A percentile compares a stretch with the other conserved stretches of the same genome.
Conservation (phyloP, 2,329 filamentous ascomycete genomes). For the Penicillium psychrosexuale region DNA sequence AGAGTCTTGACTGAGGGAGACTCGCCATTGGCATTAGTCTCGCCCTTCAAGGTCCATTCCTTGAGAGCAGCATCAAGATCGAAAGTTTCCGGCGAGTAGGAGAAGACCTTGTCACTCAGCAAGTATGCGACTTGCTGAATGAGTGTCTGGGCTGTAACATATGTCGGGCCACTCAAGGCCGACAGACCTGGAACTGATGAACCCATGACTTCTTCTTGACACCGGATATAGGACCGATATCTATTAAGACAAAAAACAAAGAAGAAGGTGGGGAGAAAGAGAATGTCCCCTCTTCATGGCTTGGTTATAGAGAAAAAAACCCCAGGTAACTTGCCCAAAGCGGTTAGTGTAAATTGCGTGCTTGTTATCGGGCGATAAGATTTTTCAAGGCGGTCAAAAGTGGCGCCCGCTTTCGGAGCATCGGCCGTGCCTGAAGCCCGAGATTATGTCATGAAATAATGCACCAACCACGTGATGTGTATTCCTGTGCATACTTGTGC, state of each 20-base stretch:
- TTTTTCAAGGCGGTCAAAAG: background rate
- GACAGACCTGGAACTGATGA: conserved; percentile 46
- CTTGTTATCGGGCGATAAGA: conserved; percentile 30
- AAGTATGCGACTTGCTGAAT: conserved; percentile 95
- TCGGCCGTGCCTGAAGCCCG: background rate
- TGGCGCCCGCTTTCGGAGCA: conserved; percentile 9
- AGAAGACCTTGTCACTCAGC: conserved; percentile 95
- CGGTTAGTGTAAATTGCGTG: conserved; percentile 36
- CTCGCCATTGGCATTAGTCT: conserved; percentile 79
- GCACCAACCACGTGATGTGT: background rate
- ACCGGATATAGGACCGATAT: conserved; percentile 22
- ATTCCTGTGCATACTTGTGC: background rate
- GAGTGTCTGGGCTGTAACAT: conserved; percentile 87
- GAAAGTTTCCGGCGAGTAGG: conserved; percentile 91
- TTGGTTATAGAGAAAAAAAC: conserved; percentile 29
- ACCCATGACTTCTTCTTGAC: conserved; percentile 31
- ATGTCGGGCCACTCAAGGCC: conserved; percentile 78
- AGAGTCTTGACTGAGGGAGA: conserved; percentile 73
- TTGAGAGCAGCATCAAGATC: conserved; percentile 81
- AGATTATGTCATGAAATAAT: background rate
- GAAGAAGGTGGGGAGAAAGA: conserved; percentile 23
- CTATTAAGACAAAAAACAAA: conserved; percentile 22
- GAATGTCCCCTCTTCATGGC: conserved; percentile 14
- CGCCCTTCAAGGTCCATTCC: conserved; percentile 67
- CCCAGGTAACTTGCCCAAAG: conserved; percentile 28